Evolutionary conservation across 768 basidiomycete species (phyloP), one percentile per base, ranked within the genome.

Genomic region (Tricholoma sp.): DNA sequence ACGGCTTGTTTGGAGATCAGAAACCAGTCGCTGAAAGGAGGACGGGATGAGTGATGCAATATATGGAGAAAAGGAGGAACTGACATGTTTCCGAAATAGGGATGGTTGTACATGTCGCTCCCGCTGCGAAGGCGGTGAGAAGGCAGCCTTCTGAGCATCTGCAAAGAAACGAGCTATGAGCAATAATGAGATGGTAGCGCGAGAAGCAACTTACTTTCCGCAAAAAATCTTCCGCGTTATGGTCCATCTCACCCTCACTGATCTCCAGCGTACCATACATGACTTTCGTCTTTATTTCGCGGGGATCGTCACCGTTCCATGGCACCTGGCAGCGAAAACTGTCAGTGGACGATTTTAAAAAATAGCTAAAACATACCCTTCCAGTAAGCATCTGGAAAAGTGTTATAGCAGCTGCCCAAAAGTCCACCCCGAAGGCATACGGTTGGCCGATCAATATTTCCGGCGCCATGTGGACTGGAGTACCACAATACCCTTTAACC

Each of bases 371-470:
- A 56, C 60, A 4, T 49, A 57, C 55, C 29, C 53, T 28, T 20
- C 60, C 62, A 8, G 54, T 45, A 13, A 61, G 49, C 62, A 63
- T 63, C 2, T 42, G 45, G n/a, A 53, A 56, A n/a, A 58, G 42
- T 36, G 37, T 42, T 6, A 63, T 44, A 12, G 59, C 62, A 9
- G 60, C 34, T 5, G 57, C 37, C 59, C 59, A 63, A 28, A 51
- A 51, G 42, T 63, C 62, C 4, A 56, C 56, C 2, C 34, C 36
- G 15, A 32, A 37, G 3, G 56, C 53, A 24, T 56, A 58, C 15
- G 36, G 28, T 3, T 45, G 18, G 7, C 44, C 29, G 1, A 10
- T 9, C 7, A 60, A 31, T 24, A 55, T 39, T 42, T 63, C 62
- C 1, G 62, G 62, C 7, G 62, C 54, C 62, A 63, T 63, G 29